Base-by-base conservation (phyloP, 2,329 filamentous ascomycete species). In the Nemania sp. region DNA sequence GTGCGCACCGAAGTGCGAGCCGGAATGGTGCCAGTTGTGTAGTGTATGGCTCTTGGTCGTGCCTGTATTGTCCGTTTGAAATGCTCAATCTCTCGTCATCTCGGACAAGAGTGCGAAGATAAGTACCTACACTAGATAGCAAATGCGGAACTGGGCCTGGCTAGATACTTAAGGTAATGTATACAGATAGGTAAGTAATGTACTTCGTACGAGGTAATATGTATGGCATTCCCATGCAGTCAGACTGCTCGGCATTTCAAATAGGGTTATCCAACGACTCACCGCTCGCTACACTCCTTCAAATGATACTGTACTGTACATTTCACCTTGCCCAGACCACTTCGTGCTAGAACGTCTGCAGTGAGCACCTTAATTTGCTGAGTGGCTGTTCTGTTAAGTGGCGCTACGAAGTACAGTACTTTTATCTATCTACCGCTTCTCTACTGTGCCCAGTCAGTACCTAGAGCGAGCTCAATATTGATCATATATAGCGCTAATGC, bases 331-430 rank as follows among this genome's bases (percentile, higher is more conserved):
- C n/a, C n/a, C n/a, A n/a, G n/a, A n/a, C n/a, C n/a, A n/a, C n/a
- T n/a, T n/a, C n/a, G 29, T 18, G 35, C 18, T 15, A 51, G 29
- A 35, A 21, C 47, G 9, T 55, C 57, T 57, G 60, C 61, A 63
- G 61, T 63, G 57, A 60, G 61, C 61, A 63, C 60, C 58, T 57
- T 63, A 60, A 60, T 57, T 47, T 46, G 32, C 53, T 25, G 39
- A 40, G 35, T 50, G 25, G 12, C 29, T 45, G 37, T 2, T 17
- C 40, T 37, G 6, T 13, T 20, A 12, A 21, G 37, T 42, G 50
- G 17, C 39, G 15, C n/a, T n/a, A n/a, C n/a, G n/a, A n/a, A n/a
- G 20, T 43, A 42, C 25, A 43, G 45, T 47, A 45, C 15, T 13
- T 13, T 32, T 15, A 29, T 13, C 20, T 13, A 21, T 32, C 29